These are phyloP conservation scores for Cladorrhinum sp. DNA, from an alignment of 2,329 filamentous ascomycete species.

Conservation along the genomic window DNA sequence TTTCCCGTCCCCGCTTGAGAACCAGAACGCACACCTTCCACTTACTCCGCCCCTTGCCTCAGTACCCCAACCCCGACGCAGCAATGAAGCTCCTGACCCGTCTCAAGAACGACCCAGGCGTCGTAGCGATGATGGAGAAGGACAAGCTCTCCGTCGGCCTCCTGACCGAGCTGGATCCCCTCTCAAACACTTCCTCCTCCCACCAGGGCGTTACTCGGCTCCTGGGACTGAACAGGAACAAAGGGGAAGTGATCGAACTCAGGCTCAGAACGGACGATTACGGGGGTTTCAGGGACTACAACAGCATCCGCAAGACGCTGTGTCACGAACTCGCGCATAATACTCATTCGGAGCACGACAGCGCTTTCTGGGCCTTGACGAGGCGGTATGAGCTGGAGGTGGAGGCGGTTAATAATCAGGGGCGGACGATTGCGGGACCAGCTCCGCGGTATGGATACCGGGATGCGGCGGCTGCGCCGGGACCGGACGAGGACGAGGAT, in stretches of 20 bases:
- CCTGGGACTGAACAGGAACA: slow-evolving; percentile 82
- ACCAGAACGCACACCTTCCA: slow-evolving; percentile 78
- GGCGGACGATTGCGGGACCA: slow-evolving; percentile 64
- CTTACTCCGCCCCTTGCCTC: slow-evolving; percentile 67
- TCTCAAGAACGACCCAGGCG: slow-evolving; percentile 78
- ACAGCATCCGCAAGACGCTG: slow-evolving; percentile 83
- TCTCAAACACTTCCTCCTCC: slow-evolving; percentile 67
- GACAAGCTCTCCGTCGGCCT: slow-evolving; percentile 83
- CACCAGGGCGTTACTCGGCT: slow-evolving; percentile 73
- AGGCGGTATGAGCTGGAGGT: slow-evolving; percentile 86
- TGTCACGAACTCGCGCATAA: slow-evolving; percentile 97
- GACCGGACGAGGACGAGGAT: slow-evolving; percentile 20
- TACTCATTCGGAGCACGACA: slow-evolving; percentile 78
- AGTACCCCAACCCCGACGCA: slow-evolving; percentile 72
- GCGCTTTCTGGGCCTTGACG: slow-evolving; percentile 85
- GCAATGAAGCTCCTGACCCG: slow-evolving; percentile 70
- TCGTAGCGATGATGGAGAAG: slow-evolving; percentile 76
- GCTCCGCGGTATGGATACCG: slow-evolving; percentile 34
- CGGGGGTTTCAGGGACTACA: slow-evolving; percentile 91
- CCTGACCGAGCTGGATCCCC: slow-evolving; percentile 93
- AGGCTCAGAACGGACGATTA: slow-evolving; percentile 88
- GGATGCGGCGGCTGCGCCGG: slow-evolving; percentile 10
- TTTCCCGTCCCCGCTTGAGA: slow-evolving; percentile 19
- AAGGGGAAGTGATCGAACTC: slow-evolving; percentile 86
- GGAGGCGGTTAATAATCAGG: slow-evolving; percentile 56